Evolutionary conservation across 176 grass and related monocot species (phyloP).

Genomic region (Neostapfia colusana): DNA sequence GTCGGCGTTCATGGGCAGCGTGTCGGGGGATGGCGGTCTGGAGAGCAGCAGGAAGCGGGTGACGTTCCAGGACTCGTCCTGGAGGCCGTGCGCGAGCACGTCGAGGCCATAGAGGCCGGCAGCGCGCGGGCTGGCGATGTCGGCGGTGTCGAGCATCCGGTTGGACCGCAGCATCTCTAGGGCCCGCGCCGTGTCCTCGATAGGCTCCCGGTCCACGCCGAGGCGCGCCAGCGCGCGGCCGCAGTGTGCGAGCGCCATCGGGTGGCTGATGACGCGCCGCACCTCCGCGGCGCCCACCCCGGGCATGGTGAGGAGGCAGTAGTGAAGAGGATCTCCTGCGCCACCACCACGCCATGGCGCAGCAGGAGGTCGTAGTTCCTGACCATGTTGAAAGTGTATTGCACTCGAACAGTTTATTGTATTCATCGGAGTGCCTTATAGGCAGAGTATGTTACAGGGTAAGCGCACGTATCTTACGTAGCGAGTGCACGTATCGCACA

Average conservation of each 20-base stretch:
- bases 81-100: slow-evolving; percentile 77
- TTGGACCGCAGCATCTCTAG: slow-evolving; percentile 83
- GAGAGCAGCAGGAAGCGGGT: slow-evolving; percentile 85
- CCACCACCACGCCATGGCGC: slow-evolving; percentile 60
- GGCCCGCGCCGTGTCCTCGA: slow-evolving; percentile 92
- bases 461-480: no score
- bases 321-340: slow-evolving; percentile 90
- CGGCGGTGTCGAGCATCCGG: slow-evolving; percentile 73
- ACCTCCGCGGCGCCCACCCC: slow-evolving; percentile 67
- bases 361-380: slow-evolving; percentile 94
- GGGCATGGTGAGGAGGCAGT: slow-evolving; percentile 92
- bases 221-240: slow-evolving; percentile 78
- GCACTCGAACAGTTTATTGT: no score
- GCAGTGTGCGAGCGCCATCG: slow-evolving; percentile 91
- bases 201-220: slow-evolving; percentile 65
- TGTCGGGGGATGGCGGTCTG: slow-evolving; percentile 30
- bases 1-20: slow-evolving; percentile 12
- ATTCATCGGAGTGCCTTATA: no score
- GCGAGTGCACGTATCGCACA: no score
- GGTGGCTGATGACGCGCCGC: slow-evolving; percentile 90
- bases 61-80: slow-evolving; percentile 97
- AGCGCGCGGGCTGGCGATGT: slow-evolving; percentile 80
- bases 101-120: slow-evolving; percentile 77
- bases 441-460: no score
- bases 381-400: no score